phyloP scores from a whole-genome alignment of 768 basidiomycete species.

The Hebeloma cylindrosporum region DNA sequence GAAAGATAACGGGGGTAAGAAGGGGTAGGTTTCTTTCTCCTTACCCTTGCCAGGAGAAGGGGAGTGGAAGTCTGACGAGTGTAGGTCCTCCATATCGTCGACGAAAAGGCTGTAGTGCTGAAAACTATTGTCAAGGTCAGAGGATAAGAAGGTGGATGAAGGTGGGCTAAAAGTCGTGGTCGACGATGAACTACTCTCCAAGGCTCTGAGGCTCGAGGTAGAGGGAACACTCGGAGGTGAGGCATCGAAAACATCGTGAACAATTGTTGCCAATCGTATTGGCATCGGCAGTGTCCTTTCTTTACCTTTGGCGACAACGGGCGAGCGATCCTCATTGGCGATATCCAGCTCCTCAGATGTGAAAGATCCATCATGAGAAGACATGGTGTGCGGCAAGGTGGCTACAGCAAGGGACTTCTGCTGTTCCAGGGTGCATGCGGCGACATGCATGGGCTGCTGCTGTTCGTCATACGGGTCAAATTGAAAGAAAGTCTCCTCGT shows the following conservation, averaged over 20 bases:
- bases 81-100: conserved; percentile 23
- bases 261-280: conserved; percentile 37
- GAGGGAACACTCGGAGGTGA: conserved; percentile 21
- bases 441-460: conserved; percentile 14
- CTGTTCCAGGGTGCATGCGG: conserved; percentile 9
- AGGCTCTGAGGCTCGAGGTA: conserved; percentile 23
- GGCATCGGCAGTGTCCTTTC: conserved; percentile 52
- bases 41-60: conserved; percentile 47
- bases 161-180: conserved; percentile 28
- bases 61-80: conserved; percentile 16
- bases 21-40: conserved; percentile 61
- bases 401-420: conserved; percentile 12
- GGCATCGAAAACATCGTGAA: conserved; percentile 43
- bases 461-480: conserved; percentile 46
- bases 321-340: conserved; percentile 9
- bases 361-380: conserved; percentile 30
- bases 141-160: conserved; percentile 23
- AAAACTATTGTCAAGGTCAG: conserved; percentile 22
- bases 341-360: conserved; percentile 30
- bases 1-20: conserved; percentile 66
- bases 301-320: conserved; percentile 51
- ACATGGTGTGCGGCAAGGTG: conserved; percentile 21
- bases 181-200: conserved; percentile 25
- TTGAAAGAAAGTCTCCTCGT: conserved; percentile 50
- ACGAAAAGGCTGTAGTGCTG: conserved; percentile 16